Percentiles rank a stretch among this genome's conserved stretches.
Conservation (phyloP, 495 filamentous ascomycete genomes). For the Penicillium macrosclerotiorum region DNA sequence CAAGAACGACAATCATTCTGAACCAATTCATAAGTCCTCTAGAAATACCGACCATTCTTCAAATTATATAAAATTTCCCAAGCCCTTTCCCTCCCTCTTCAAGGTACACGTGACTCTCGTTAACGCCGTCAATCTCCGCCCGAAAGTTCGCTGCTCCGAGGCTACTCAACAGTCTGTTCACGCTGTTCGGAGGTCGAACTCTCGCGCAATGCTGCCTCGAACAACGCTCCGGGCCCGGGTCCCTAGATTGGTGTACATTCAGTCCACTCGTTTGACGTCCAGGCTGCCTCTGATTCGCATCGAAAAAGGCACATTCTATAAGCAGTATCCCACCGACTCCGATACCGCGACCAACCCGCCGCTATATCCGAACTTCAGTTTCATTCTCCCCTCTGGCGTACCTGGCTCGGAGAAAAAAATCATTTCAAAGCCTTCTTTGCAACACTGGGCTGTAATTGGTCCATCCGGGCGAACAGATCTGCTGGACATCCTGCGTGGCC, state of each 20-base stretch:
- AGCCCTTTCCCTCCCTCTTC: no score
- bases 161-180: no score
- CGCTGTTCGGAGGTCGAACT: no score
- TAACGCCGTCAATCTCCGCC: no score
- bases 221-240: slow-evolving; percentile 10
- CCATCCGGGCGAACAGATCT: slow-evolving; percentile 72
- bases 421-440: slow-evolving; percentile 21
- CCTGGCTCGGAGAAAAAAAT: slow-evolving; percentile 1
- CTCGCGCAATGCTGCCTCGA: slow-evolving; percentile 21
- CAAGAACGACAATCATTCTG: no score
- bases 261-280: slow-evolving; percentile 8
- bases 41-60: no score
- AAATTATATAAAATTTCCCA: no score
- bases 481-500: slow-evolving; percentile 69
- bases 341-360: slow-evolving; percentile 47
- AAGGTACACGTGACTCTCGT: no score
- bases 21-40: no score
- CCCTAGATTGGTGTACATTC: slow-evolving; percentile 1
- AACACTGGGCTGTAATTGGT: slow-evolving; percentile 76
- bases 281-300: slow-evolving; percentile 67
- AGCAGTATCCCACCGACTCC: slow-evolving; percentile 62
- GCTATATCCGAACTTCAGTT: slow-evolving; percentile 65
- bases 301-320: slow-evolving; percentile 75
- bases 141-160: no score
- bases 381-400: slow-evolving; percentile 57